Conservation (phyloP, 257 asterid genomes). For the Solanum bulbocastanum region DNA sequence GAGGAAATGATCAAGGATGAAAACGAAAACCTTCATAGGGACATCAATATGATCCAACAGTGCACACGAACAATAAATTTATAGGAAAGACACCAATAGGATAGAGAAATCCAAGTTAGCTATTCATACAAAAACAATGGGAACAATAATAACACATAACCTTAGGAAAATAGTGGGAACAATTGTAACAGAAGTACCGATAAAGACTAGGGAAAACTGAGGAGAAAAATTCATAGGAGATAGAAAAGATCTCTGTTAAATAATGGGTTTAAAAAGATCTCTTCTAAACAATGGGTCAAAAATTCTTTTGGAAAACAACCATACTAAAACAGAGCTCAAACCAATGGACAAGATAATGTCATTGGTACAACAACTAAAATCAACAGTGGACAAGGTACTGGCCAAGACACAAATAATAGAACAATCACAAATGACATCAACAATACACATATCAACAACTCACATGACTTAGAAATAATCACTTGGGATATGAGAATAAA, state of each 20-base stretch:
- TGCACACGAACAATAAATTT: background rate
- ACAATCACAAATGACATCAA: too few species aligned
- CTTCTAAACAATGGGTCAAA: background rate
- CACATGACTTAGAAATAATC: too few species aligned
- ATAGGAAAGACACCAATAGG: background rate
- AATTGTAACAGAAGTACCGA: background rate
- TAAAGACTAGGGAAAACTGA: background rate
- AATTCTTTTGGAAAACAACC: background rate
- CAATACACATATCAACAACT: too few species aligned
- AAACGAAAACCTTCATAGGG: background rate
- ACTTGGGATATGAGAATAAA: too few species aligned
- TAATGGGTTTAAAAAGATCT: background rate
- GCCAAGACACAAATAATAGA: background rate
- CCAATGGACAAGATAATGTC: background rate
- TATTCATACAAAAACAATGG: too few species aligned
- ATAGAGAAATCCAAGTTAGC: background rate
- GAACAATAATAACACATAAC: background rate
- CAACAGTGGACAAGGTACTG: background rate
- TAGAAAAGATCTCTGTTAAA: background rate
- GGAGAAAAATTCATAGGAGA: background rate
- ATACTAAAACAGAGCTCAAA: background rate
- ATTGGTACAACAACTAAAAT: background rate
- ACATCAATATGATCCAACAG: background rate
- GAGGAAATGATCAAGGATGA: background rate
- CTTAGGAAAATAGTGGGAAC: background rate